Base-by-base conservation (phyloP, 257 asterid species). In the Salvia splendens region DNA sequence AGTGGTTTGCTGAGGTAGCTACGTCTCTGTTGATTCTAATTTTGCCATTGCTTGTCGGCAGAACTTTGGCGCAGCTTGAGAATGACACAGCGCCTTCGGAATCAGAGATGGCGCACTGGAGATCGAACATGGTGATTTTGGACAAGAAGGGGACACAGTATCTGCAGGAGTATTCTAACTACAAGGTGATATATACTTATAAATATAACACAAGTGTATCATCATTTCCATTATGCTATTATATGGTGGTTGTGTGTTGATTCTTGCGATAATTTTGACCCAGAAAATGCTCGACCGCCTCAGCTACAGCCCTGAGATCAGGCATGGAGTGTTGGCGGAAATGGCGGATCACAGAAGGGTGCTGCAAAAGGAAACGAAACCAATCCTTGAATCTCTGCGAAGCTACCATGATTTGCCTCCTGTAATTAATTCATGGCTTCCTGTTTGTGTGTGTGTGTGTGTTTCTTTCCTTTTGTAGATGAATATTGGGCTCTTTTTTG, bases 321-420 rank as follows among this genome's bases (percentile, higher is more conserved):
- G 96, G 81, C 99, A 94, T 36, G 97, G 96, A 2, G 89, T 91
- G 48, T 73, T 94, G 82, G 96, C 87, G 50, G 96, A 94, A 81
- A 86, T 94, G 96, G 91, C 99, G 20, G 99, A 91, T 87, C 99
- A 85, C 71, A 80, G 73, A 85, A 94, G 91, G 82, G 96, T 88
- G 46, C 70, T 91, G 79, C 96, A 88, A 75, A 91, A 77, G 89
- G 86, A 90, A 79, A 91, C 96, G 7, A 94, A 88, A 72, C 97
- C 95, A 54, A 85, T 94, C 61, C 87, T 84, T 0, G 96, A 94
- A 55, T 88, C 97, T 12, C 73, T 94, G 77, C 87, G 96, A 84
- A 91, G 99, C 85, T 94, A 91, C 87, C 99, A 94, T 75, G 97
- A 94, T 76, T 80, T 91, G 71, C 99, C 99, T 64, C 97, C 99